Base-by-base conservation (phyloP, 176 grass and related monocot species). In the Phoenix dactylifera region DNA sequence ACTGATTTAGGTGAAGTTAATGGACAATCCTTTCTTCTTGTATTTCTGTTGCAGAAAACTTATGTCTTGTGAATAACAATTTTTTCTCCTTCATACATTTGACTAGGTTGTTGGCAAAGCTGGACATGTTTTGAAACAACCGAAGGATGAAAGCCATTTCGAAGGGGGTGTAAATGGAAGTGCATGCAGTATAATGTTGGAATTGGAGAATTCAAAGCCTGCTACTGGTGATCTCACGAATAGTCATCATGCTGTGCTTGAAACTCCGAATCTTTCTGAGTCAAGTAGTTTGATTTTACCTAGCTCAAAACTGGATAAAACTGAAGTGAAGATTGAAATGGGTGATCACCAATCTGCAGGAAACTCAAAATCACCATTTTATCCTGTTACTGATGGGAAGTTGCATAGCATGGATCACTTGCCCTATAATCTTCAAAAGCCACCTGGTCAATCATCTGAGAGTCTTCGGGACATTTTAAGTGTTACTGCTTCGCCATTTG, bases 251-350 rank as follows among this genome's bases (percentile, higher is more conserved):
- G 14, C 64, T 77, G 26, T 77, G 28, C 29, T 51, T 22, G 50
- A 58, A 60, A 50, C 52, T 58, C 53, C 51, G 26, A 54, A 52
- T 15, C 23, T 50, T 55, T 55, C 51, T 29, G 76, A 77, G 66
- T 22, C 30, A 6, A 63, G 30, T 50, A 62, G 20, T 81, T 52
- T 60, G n/a, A 69, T 48, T 74, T 49, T 24, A 26, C 25, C 69
- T 71, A 73, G 39, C 62, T 69, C 66, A 62, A 63, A 89, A 66
- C 18, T 73, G 62, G 68, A 55, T 57, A 62, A 62, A 74, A 54
- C 76, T 84, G 64, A 18, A 66, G 29, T 73, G 15, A 83, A 81
- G 74, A 70, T 62, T 48, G 74, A 76, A 64, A 51, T 50, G 69
- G 59, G 4, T 24, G 72, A 81, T 69, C 18, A 58, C 26, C 53